These are phyloP conservation scores for Fusarium transvaalense DNA, from an alignment of 2,329 filamentous ascomycete genomes.

Conservation along the genomic window DNA sequence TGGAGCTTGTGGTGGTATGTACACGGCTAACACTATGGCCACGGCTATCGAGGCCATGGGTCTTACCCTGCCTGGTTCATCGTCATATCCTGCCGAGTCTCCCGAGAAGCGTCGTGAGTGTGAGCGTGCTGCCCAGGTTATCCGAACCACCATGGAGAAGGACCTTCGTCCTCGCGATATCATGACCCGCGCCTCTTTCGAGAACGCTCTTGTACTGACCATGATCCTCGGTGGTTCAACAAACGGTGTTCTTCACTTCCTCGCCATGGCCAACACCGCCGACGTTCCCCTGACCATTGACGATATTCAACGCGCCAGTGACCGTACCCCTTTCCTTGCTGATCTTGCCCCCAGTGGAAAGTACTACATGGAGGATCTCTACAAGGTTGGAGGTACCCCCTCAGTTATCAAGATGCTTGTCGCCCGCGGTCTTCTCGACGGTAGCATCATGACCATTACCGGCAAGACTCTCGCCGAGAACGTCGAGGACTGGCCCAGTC, in stretches of 20 bases:
- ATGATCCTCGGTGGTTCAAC: slow-evolving; percentile 94
- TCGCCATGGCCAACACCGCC: slow-evolving; percentile 90
- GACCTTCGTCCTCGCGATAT: slow-evolving; percentile 86
- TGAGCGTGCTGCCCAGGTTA: slow-evolving; percentile 81
- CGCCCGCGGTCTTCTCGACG: slow-evolving; percentile 80
- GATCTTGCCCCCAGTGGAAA: slow-evolving; percentile 86
- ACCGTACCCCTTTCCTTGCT: slow-evolving; percentile 88
- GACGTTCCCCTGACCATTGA: slow-evolving; percentile 82
- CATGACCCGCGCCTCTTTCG: slow-evolving; percentile 82
- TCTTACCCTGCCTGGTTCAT: slow-evolving; percentile 85
- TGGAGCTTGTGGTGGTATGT: slow-evolving; percentile 86
- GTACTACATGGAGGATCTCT: slow-evolving; percentile 90
- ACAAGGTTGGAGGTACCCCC: slow-evolving; percentile 86
- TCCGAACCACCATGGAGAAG: slow-evolving; percentile 82
- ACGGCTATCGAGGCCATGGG: slow-evolving; percentile 91
- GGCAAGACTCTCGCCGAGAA: slow-evolving; percentile 88
- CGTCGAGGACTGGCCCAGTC: slow-evolving; percentile 78
- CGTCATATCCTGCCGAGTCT: slow-evolving; percentile 82
- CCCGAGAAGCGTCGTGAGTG: slow-evolving; percentile 91
- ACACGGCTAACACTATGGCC: slow-evolving; percentile 92
- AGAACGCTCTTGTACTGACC: slow-evolving; percentile 90
- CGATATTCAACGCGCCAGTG: slow-evolving; percentile 83
- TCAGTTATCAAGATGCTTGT: slow-evolving; percentile 88
- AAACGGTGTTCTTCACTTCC: slow-evolving; percentile 88
- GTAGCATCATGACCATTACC: slow-evolving; percentile 82